Base-by-base conservation (phyloP, 179 eudicot genomes). In the Monotropa hypopitys region DNA sequence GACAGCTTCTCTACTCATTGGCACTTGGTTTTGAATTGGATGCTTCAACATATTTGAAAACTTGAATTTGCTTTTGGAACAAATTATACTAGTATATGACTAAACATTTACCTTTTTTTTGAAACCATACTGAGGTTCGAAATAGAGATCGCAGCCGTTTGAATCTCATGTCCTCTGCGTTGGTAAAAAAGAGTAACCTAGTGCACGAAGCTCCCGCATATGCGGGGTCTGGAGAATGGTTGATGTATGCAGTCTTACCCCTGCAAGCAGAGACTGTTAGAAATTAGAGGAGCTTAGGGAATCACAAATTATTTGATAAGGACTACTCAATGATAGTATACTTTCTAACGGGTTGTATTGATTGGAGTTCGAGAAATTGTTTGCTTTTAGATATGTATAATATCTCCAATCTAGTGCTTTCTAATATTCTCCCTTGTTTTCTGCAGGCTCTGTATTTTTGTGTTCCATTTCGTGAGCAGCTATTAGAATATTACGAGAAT, bases 371-470 rank as follows among this genome's bases (percentile, higher is more conserved):
- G 40, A 38, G 51, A 7, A 53, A 74, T 16, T 74, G 51, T 56
- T 56, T 74, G 42, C 16, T 23, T 75, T 59, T 12, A 18, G n/a
- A 0, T 47, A 33, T 12, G 35, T 76, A 3, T 28, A 53, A 32
- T 10, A 20, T 10, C 47, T 57, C 62, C 18, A 61, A 1, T 32
- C 2, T 26, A n/a, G 47, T 46, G 11, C 73, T 12, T 65, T 68
- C 51, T 65, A 16, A 77, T 33, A 2, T 51, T 57, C 20, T 63
- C 30, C 51, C 33, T 1, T 12, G 38, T 72, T 77, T 51, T 56
- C 4, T 86, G 78, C 91, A 93, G 97, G 93, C 98, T 42, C 88
- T 93, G 3, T 91, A 91, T 79, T 93, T 90, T 73, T 93, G 98
- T 82, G 93, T 91, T 47, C 93, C 98, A 46, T 91, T 90, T 81